Percentiles rank a stretch among this genome's conserved stretches.
phyloP scores from a whole-genome alignment of 345 rosid genomes.

The Sisymbrium altissimum region DNA sequence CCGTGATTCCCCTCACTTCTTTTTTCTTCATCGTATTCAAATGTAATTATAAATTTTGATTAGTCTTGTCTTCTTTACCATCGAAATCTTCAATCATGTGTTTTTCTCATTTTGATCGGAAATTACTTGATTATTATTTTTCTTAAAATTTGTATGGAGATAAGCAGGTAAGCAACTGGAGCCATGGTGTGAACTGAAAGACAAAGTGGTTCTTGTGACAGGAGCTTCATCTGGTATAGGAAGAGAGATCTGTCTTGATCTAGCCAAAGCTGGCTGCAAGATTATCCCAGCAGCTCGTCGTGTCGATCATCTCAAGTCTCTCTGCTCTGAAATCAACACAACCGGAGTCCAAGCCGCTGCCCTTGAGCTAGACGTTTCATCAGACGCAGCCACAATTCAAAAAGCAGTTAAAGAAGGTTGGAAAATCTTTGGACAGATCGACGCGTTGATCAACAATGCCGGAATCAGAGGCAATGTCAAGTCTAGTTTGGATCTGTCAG shows the following conservation, averaged over 20 bases:
- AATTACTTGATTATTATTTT: too few relatives aligned
- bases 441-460: background rate
- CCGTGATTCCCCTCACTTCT: background rate
- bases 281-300: background rate
- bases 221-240: background rate
- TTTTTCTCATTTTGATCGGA: too few relatives aligned
- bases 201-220: background rate
- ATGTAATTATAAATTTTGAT: too few relatives aligned
- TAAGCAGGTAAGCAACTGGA: background rate
- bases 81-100: background rate
- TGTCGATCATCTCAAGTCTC: background rate
- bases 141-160: too few relatives aligned
- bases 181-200: background rate
- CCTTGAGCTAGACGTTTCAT: constrained; percentile 2
- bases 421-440: background rate
- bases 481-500: background rate
- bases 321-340: background rate
- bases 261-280: background rate
- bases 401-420: background rate
- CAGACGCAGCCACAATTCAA: constrained; percentile 1
- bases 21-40: too few relatives aligned
- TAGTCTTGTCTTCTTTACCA: too few relatives aligned
- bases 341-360: background rate
- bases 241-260: background rate
- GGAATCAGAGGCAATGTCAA: background rate